Base-by-base conservation (phyloP, 2,329 filamentous ascomycete species). In the Emmonsiellopsis sp. region DNA sequence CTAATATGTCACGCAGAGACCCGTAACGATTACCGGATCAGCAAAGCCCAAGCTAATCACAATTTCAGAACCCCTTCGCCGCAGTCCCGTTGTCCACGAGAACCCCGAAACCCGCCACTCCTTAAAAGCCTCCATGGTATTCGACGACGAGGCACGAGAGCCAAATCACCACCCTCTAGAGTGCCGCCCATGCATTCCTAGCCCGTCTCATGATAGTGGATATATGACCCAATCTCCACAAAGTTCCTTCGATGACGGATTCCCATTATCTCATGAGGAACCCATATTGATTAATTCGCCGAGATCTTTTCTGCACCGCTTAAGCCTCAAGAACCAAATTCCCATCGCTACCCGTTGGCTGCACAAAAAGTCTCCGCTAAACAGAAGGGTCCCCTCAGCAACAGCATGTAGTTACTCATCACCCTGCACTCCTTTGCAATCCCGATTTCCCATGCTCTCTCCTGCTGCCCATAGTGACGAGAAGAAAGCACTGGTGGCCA, bases 401-500 rank as follows among this genome's bases (percentile, higher is more conserved):
- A 27, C 13, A 5, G 8, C 3, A 14, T 14, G 37, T 31, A 39
- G 33, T 13, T 43, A 11, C 17, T 43, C 48, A 14, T 34, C 40
- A 11, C 37, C 39, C 13, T 50, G 3, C n/a, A 50, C 37, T 14
- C 48, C 33, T 3, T 39, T 37, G 14, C 8, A 3, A 21, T 6
- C 48, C 8, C 33, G 14, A 13, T 43, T 42, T 42, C 11, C 27
- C 27, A 42, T 42, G 6, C 11, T 6, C 21, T 42, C 49, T 10
- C n/a, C 49, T 4, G 42, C 31, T 8, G 34, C 57, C 1, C 64
- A 66, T 2, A 59, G 57, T 9, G 58, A 55, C 2, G 62, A 61
- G 2, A 63, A 67, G 6, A 63, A 65, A 37, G 63, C 63, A 21
- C 60, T 62, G 33, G 40, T 64, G 10, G 61, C 63, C 37, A 69